Evolutionary conservation across 2,329 filamentous ascomycete species (phyloP).

Genomic region (Xylariaceae sp.): DNA sequence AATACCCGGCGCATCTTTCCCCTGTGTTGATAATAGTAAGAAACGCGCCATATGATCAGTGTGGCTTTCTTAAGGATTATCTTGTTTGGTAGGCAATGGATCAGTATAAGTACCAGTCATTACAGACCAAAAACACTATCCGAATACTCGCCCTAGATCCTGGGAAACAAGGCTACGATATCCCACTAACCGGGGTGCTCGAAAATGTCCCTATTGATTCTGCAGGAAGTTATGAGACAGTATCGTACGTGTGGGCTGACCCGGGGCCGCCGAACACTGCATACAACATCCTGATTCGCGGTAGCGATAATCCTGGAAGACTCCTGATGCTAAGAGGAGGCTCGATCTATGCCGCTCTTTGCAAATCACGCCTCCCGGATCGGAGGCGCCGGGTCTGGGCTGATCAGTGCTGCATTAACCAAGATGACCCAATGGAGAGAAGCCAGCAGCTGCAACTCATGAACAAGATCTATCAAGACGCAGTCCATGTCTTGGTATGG

Average conservation of each 20-base stretch:
- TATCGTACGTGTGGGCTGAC: conserved; percentile 2
- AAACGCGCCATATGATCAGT: too few species aligned
- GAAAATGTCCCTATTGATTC: not conserved
- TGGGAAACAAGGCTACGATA: too few species aligned
- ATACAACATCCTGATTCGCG: not conserved
- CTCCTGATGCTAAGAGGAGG: not conserved
- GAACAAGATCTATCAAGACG: not conserved
- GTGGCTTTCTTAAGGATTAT: too few species aligned
- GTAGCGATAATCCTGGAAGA: not conserved
- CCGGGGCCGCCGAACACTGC: not conserved
- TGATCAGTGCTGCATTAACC: conserved; percentile 1
- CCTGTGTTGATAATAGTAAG: too few species aligned
- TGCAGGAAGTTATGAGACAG: not conserved
- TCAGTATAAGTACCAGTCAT: too few species aligned
- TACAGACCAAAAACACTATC: too few species aligned
- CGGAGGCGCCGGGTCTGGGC: not conserved
- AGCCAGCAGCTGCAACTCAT: conserved; percentile 1
- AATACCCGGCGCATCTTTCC: too few species aligned
- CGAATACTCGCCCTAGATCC: too few species aligned
- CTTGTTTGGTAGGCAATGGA: too few species aligned
- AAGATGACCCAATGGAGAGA: not conserved
- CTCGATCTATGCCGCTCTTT: not conserved
- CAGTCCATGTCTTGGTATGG: not conserved
- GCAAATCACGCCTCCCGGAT: not conserved
- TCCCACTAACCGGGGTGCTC: not conserved